Conservation (phyloP, 805 yeast species). For the Suhomyces sp. region DNA sequence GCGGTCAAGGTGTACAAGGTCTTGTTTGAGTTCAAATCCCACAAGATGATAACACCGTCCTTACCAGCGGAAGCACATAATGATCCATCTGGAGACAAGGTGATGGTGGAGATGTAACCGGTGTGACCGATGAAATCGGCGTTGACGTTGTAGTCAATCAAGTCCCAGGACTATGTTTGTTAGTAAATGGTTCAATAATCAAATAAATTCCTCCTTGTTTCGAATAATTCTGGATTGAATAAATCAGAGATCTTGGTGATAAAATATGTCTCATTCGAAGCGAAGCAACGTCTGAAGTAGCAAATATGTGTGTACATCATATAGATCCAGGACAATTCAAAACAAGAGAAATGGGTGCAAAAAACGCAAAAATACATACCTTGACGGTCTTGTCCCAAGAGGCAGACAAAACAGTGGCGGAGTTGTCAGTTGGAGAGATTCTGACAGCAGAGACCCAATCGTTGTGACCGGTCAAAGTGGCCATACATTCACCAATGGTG, state of each 20-base stretch:
- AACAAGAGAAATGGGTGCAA: conserved; percentile 4
- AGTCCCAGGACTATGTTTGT: conserved; percentile 87
- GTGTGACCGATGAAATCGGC: conserved; percentile 99
- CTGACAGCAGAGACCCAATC: conserved; percentile 99
- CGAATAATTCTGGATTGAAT: too few species aligned
- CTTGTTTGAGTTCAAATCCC: conserved; percentile 88
- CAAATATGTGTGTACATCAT: conserved; percentile 89
- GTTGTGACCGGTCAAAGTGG: conserved; percentile 90
- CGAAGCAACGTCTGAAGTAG: conserved; percentile 92
- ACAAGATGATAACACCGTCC: conserved; percentile 97
- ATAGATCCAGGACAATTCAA: conserved; percentile 29
- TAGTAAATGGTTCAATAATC: conserved; percentile 35
- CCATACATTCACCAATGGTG: conserved; percentile 95
- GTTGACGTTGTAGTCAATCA: conserved; percentile 75
- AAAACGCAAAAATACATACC: conserved; percentile 64
- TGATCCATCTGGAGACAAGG: conserved; percentile 99
- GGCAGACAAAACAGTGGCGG: conserved; percentile 88
- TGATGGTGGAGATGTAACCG: conserved; percentile 95
- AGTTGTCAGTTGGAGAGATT: conserved; percentile 83
- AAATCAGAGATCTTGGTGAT: conserved; percentile 99
- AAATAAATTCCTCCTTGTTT: conserved; percentile 3
- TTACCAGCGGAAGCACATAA: conserved; percentile 99
- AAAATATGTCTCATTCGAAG: conserved; percentile 90
- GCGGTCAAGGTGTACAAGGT: conserved; percentile 92
- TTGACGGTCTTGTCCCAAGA: conserved; percentile 98